These are phyloP conservation scores for Umbilicaria muhlenbergii DNA, from an alignment of 495 filamentous ascomycete genomes.

Conservation along the genomic window DNA sequence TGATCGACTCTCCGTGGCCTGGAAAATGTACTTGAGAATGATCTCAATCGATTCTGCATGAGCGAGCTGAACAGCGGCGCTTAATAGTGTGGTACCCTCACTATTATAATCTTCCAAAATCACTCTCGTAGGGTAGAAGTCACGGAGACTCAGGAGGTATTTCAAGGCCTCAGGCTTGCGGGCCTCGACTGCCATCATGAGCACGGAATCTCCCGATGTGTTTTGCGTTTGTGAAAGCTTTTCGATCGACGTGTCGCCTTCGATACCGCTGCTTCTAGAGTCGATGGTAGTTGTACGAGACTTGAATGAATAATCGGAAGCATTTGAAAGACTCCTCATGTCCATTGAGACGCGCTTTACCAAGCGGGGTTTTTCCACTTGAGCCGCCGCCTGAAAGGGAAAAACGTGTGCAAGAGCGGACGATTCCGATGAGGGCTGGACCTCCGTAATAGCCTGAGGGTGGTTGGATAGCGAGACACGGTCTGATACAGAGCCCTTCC, in stretches of 20 bases:
- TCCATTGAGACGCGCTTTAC: constrained; percentile 76
- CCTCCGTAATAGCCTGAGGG: constrained; percentile 14
- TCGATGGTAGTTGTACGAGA: constrained; percentile 64
- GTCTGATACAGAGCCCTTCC: neutral
- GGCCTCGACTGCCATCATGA: constrained; percentile 92
- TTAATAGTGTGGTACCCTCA: constrained; percentile 78
- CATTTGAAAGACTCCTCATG: constrained; percentile 70
- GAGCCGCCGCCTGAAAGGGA: constrained; percentile 54
- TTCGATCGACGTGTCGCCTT: constrained; percentile 76
- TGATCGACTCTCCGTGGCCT: constrained; percentile 31
- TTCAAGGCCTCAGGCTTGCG: constrained; percentile 49
- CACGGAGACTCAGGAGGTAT: constrained; percentile 61
- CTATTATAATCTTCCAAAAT: constrained; percentile 74
- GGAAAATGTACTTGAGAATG: constrained; percentile 51
- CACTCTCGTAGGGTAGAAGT: constrained; percentile 51
- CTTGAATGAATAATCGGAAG: constrained; percentile 56
- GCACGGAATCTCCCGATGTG: constrained; percentile 64
- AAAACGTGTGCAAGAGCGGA: constrained; percentile 75
- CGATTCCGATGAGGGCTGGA: constrained; percentile 25
- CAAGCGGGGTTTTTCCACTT: constrained; percentile 25
- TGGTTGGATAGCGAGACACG: constrained; percentile 4
- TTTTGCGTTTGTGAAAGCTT: constrained; percentile 70
- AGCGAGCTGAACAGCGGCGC: constrained; percentile 86
- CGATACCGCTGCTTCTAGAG: constrained; percentile 54
- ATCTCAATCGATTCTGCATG: constrained; percentile 57